Evolutionary conservation across 805 yeast species (phyloP), one percentile per base, ranked within the genome.

Genomic region (Jamesozyma spencerorum): DNA sequence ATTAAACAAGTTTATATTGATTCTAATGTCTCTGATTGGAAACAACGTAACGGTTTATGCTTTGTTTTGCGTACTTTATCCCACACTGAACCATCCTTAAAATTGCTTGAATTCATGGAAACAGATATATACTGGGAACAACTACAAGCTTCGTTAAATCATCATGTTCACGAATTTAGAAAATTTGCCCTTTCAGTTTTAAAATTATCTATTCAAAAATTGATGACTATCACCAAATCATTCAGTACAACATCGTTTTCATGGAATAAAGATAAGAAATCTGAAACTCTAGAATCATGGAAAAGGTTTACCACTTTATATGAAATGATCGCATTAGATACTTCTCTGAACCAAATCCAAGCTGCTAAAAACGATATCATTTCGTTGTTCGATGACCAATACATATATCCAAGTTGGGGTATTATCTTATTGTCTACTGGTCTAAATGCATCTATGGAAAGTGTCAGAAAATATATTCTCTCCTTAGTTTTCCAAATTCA

Each of bases 271-370:
- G 48, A 57, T 13, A 43, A 77, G 3, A 55, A 68, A 8, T 47
- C 59, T 4, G 58, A 65, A 1, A 57, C 51, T 8, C 33, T 58
- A 7, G 38, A 43, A 14, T 71, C 77, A 18, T 87, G 96, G 96
- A 69, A 74, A 33, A 70, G 84, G 43, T 87, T 69, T 51, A 68
- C 77, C 20, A 84, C 95, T 0, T 61, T 87, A 12, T 81, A 75
- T 51, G 95, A 87, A 53, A 82, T 87, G 36, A 63, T 85, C 20
- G 92, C 86, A 1, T 71, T 87, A 31, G 96, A 87, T 56, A 77
- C 95, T 0, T 83, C 95, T 0, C 62, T 85, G 50, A 87, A 88
- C 50, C 96, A 88, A 59, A 77, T 88, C 0, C 79, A 79, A 49
- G 95, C 85, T 11, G 90, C 92, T 0, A 60, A 72, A 1, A 62